Percentiles rank a stretch among this genome's conserved stretches.
phyloP scores from a whole-genome alignment of 1,284 basidiomycete species.

The Vanrija sp. region DNA sequence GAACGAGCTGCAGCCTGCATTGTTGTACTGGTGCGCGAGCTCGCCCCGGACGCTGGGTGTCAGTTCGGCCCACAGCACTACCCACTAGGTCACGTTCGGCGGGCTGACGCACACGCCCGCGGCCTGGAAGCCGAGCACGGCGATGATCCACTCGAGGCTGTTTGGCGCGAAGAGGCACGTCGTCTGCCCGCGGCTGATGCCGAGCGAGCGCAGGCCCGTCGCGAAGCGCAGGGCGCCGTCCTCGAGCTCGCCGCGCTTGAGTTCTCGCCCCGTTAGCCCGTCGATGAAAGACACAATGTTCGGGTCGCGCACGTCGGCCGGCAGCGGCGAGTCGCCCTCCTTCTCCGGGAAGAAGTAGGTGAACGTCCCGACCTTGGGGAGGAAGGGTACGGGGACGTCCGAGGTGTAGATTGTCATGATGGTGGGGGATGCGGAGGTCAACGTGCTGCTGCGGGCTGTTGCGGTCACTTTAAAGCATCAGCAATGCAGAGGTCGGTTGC shows the following conservation, averaged over 20 bases:
- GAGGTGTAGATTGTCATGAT: constrained; percentile 25
- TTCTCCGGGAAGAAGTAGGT: constrained; percentile 1
- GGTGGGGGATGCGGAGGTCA: too few species aligned
- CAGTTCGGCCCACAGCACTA: constrained; percentile 52
- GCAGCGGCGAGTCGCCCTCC: constrained; percentile 13
- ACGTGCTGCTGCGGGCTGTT: too few species aligned
- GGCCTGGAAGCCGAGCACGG: constrained; percentile 55
- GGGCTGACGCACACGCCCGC: constrained; percentile 32
- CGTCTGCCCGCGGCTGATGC: constrained; percentile 30
- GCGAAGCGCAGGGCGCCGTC: constrained; percentile 58
- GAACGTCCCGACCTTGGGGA: constrained; percentile 25
- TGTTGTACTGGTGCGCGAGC: constrained; percentile 44
- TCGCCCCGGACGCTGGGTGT: constrained; percentile 41
- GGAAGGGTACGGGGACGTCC: constrained; percentile 13
- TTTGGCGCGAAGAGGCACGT: constrained; percentile 52
- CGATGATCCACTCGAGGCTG: constrained; percentile 60
- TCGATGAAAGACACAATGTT: constrained; percentile 61
- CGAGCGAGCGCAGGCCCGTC: constrained; percentile 51
- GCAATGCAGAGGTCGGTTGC: too few species aligned
- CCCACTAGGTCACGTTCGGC: constrained; percentile 40
- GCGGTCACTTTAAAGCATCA: too few species aligned
- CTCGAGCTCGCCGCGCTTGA: constrained; percentile 59
- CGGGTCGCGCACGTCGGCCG: constrained; percentile 19
- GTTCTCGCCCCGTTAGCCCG: constrained; percentile 55
- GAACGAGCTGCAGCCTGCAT: constrained; percentile 57